These are phyloP conservation scores for Rhodomyrtus tomentosa DNA, from an alignment of 345 rosid genomes.

Conservation along the genomic window DNA sequence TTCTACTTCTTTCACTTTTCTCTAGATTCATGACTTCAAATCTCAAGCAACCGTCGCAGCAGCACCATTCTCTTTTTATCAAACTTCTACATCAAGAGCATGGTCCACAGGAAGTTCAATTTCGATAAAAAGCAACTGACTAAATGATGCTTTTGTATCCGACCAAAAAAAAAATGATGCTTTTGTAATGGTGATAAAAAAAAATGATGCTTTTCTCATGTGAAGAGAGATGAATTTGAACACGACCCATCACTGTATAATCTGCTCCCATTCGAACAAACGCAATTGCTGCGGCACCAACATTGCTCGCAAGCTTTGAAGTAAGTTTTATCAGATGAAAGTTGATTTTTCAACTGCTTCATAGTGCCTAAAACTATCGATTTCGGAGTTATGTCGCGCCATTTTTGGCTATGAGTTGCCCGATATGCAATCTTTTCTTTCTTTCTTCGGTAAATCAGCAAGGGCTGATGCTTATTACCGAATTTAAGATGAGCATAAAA, in stretches of 20 bases:
- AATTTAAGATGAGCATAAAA: not conserved
- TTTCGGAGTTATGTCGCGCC: not conserved
- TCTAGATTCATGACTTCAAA: too few relatives aligned
- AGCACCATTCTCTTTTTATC: not conserved
- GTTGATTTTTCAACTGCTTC: not conserved
- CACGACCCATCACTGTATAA: too few relatives aligned
- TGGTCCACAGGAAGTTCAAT: not conserved
- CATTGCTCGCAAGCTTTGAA: not conserved
- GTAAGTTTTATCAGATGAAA: not conserved
- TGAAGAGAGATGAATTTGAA: too few relatives aligned
- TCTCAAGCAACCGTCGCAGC: too few relatives aligned
- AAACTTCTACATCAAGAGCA: not conserved
- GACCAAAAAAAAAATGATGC: too few relatives aligned
- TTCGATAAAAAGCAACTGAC: not conserved
- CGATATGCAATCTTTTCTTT: not conserved
- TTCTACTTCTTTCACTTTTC: too few relatives aligned
- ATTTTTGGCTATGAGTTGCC: not conserved
- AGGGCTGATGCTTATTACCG: accelerated
- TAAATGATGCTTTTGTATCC: too few relatives aligned
- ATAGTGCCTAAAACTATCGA: not conserved
- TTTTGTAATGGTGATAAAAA: too few relatives aligned
- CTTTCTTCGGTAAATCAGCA: not conserved
- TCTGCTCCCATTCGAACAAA: too few relatives aligned
- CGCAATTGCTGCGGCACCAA: not conserved
- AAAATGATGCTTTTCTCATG: too few relatives aligned